A percentile compares a stretch with the other conserved stretches of the same genome.
phyloP scores from a whole-genome alignment of 257 asterid species.

The Verbascum thapsus region DNA sequence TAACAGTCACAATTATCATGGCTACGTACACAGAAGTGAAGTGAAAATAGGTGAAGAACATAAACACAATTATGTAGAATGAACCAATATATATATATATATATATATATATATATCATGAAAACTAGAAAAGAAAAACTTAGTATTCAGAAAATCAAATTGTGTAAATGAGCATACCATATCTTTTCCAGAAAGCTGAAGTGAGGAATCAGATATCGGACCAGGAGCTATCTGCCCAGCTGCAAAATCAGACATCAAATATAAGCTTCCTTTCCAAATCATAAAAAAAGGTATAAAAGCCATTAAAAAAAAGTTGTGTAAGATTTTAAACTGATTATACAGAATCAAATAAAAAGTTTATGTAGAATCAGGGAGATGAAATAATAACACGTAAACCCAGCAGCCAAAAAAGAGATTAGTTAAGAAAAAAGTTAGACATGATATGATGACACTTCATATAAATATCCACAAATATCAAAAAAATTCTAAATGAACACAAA shows the following conservation, averaged over 20 bases:
- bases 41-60: neutral
- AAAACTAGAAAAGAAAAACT: slow-evolving; percentile 14
- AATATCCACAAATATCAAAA: neutral
- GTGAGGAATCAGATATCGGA: slow-evolving; percentile 41
- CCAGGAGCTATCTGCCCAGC: slow-evolving; percentile 52
- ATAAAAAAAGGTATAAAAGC: neutral
- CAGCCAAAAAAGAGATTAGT: neutral
- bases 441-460: neutral
- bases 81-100: too few relatives aligned
- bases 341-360: neutral
- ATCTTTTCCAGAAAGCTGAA: slow-evolving; percentile 41
- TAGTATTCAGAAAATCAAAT: neutral
- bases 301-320: neutral
- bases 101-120: too few relatives aligned
- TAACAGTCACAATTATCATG: too few relatives aligned
- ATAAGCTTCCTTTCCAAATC: neutral
- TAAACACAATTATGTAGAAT: neutral
- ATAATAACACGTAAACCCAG: too few relatives aligned
- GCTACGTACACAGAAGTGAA: too few relatives aligned
- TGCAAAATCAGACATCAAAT: slow-evolving; percentile 23
- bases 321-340: neutral
- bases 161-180: slow-evolving; percentile 39
- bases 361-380: neutral
- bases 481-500: neutral
- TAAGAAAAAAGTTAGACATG: slow-evolving; percentile 3